Evolutionary conservation across 371 early-diverging fungal genomes (phyloP).

Genomic region (Blakeslea trispora): DNA sequence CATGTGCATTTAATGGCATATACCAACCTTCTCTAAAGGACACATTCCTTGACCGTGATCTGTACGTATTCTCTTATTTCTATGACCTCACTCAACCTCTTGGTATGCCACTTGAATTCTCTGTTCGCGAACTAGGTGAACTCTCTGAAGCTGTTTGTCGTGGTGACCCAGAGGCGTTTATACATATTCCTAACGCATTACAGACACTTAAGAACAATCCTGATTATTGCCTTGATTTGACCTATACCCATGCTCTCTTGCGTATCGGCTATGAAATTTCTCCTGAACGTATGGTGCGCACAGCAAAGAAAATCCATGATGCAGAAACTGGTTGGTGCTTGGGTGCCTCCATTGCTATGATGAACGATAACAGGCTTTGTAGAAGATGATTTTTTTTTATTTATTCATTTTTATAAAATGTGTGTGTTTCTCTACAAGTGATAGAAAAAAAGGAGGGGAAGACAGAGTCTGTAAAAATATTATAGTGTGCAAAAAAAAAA

Average conservation of each 20-base stretch:
- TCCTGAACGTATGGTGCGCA: conserved; percentile 68
- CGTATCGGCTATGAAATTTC: conserved; percentile 83
- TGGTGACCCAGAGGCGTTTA: conserved; percentile 45
- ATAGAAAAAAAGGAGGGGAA: too few species aligned
- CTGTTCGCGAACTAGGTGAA: conserved; percentile 63
- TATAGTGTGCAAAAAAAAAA: too few species aligned
- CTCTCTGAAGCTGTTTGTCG: conserved; percentile 68
- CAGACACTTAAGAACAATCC: conserved; percentile 51
- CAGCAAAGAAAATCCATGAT: conserved; percentile 88
- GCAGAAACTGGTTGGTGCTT: conserved; percentile 97
- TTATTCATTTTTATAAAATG: not conserved
- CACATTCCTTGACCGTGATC: conserved; percentile 73
- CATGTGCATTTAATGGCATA: conserved; percentile 92
- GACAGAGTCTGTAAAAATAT: too few species aligned
- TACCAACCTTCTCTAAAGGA: conserved; percentile 82
- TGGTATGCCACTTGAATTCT: conserved; percentile 66
- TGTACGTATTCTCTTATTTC: conserved; percentile 95
- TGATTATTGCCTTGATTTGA: conserved; percentile 86
- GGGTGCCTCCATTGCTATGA: conserved; percentile 85
- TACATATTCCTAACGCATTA: conserved; percentile 42
- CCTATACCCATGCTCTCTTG: conserved; percentile 82
- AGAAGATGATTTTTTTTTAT: conserved; percentile 14
- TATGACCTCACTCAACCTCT: conserved; percentile 85
- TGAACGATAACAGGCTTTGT: conserved; percentile 53
- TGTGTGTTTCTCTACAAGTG: too few species aligned